phyloP scores from a whole-genome alignment of 225 moss, liverwort and hornwort genomes.

The Marchantia polymorpha region DNA sequence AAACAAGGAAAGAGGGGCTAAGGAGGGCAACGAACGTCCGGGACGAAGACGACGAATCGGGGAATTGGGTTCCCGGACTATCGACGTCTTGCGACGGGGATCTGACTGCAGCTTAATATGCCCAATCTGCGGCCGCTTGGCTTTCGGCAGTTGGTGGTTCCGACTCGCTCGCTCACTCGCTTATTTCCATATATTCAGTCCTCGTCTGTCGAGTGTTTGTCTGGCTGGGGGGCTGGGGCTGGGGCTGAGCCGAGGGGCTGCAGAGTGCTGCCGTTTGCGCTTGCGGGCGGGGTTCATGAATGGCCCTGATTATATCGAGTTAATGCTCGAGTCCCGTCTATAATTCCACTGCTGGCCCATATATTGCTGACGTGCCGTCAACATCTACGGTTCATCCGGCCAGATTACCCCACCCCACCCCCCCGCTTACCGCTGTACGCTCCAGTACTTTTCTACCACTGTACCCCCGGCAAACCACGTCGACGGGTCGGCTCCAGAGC shows the following conservation, averaged over 20 bases:
- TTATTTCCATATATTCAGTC: neutral
- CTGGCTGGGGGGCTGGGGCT: neutral
- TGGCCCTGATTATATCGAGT: constrained; percentile 9
- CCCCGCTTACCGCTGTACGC: neutral
- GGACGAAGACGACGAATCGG: no score
- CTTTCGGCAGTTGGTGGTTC: neutral
- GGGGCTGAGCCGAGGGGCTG: neutral
- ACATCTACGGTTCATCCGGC: neutral
- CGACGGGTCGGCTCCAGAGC: neutral
- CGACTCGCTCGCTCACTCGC: neutral
- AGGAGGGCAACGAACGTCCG: no score
- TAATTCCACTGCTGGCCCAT: neutral
- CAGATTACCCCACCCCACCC: neutral
- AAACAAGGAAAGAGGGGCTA: no score
- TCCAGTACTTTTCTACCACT: neutral
- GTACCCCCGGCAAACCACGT: neutral
- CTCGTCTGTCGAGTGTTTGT: neutral
- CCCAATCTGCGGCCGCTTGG: no score
- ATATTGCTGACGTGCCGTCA: constrained; percentile 7
- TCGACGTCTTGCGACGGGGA: neutral
- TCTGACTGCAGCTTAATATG: no score
- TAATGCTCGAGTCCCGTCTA: constrained; percentile 2
- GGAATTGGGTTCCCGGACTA: neutral
- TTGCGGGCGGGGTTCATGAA: constrained; percentile 2
- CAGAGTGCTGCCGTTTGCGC: neutral